Base-by-base conservation (phyloP, 768 basidiomycete species). In the Boletus pseudo-olivaceus region DNA sequence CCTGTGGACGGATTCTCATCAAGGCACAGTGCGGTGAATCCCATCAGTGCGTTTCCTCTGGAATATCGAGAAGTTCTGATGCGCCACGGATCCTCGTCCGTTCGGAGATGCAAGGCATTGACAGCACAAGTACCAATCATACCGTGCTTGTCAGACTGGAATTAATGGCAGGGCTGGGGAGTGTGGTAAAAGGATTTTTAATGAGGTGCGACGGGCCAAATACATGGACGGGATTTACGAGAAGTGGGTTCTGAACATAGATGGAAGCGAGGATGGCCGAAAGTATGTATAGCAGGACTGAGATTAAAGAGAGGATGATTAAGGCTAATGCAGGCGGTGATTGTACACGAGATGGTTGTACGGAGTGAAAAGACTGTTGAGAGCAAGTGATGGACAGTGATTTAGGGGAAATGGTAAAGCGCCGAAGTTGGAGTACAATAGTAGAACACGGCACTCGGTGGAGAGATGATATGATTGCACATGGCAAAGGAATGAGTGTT, bases 361-460 rank as follows among this genome's bases (percentile, higher is more conserved):
- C 37, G 32, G 26, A 51, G 15, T 9, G 46, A 49, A 33, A 26
- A n/a, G 43, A 47, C 11, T 37, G 47, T 32, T n/a, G 32, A 38
- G 19, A 48, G 50, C 33, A 48, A 32, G 26, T 12, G 47, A 47
- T 40, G 23, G 37, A 32, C 39, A 27, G 34, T 15, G 15, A 19
- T 20, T 35, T n/a, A 23, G 19, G 17, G 29, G 47, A 27, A 37
- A 17, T 34, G 32, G 26, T 15, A 30, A 32, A 12, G 20, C 12
- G 11, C 40, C 19, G 45, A 35, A 7, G 11, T 8, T 37, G 41
- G 40, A 52, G 54, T 56, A 66, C 63, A 60, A 29, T 51, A 44
- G 45, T 47, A 37, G 40, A 41, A 67, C 63, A 63, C 34, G 48
- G 39, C 12, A 39, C 46, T 46, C 27, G 42, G 32, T 23, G 32